Conservation (phyloP, 345 rosid species). For the Citropsis articulata region DNA sequence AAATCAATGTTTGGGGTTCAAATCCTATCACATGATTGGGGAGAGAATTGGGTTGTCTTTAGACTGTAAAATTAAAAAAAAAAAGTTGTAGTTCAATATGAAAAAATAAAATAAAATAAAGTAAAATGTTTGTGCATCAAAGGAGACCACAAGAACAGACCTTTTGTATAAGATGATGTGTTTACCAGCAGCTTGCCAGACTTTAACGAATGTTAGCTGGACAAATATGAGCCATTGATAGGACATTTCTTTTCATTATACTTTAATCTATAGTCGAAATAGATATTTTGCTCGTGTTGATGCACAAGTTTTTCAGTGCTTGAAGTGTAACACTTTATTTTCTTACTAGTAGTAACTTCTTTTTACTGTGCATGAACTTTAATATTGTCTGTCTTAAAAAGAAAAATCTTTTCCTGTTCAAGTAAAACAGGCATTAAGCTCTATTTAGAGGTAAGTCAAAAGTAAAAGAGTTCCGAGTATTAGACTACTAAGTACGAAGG, state of each 20-base stretch:
- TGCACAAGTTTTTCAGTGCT: background rate
- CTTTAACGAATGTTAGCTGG: background rate
- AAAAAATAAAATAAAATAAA: too few species aligned
- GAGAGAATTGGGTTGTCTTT: too few species aligned
- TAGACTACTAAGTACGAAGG: background rate
- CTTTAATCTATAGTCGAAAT: background rate
- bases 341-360: background rate
- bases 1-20: too few species aligned
- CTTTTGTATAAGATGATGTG: background rate
- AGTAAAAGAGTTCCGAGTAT: background rate
- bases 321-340: background rate
- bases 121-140: background rate
- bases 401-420: background rate
- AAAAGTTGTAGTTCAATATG: too few species aligned
- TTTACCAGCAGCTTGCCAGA: background rate
- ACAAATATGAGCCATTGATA: background rate
- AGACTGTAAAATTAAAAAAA: too few species aligned
- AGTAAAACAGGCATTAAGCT: background rate
- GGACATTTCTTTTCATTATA: background rate
- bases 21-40: too few species aligned
- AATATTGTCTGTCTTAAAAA: background rate
- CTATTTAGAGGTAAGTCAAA: background rate
- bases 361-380: background rate
- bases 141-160: background rate
- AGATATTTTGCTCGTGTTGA: background rate